A percentile compares a stretch with the other conserved stretches of the same genome.
These are phyloP conservation scores for Nemania bipapillata DNA, from an alignment of 2,329 filamentous ascomycete genomes.

Conservation along the genomic window DNA sequence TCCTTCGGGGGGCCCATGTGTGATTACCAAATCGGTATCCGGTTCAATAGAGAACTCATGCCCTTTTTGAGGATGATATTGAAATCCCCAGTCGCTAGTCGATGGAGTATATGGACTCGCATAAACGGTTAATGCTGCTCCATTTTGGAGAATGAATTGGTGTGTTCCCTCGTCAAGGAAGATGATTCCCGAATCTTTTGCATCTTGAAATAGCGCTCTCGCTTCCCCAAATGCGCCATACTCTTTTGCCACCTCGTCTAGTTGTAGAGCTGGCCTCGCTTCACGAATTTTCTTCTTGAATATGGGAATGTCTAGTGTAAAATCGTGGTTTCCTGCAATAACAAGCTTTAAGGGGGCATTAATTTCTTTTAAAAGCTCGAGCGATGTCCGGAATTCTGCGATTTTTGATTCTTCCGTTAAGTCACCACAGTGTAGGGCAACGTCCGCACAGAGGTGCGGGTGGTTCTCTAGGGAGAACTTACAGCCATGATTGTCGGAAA, in stretches of 20 bases:
- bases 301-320: conserved; percentile 52
- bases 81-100: not conserved
- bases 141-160: conserved; percentile 61
- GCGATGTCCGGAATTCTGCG: conserved; percentile 52
- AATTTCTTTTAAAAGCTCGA: conserved; percentile 55
- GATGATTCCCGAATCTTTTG: conserved; percentile 55
- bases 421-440: conserved; percentile 63
- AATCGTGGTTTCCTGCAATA: conserved; percentile 66
- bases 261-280: conserved; percentile 1
- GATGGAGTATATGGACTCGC: conserved; percentile 65
- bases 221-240: conserved; percentile 57
- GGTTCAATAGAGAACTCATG: conserved; percentile 54
- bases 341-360: conserved; percentile 60
- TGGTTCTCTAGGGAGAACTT: too few relatives aligned
- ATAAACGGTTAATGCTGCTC: conserved; percentile 61
- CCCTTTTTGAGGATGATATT: conserved; percentile 16
- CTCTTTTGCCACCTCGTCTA: conserved; percentile 42
- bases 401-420: conserved; percentile 59
- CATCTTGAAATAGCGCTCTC: conserved; percentile 53
- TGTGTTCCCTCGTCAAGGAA: conserved; percentile 65
- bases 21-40: conserved; percentile 62
- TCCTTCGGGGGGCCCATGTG: conserved; percentile 63
- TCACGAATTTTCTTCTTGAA: conserved; percentile 53
- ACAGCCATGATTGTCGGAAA: too few relatives aligned
- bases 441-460: conserved; percentile 53